These are phyloP conservation scores for Tulasnella sp. DNA, from an alignment of 768 basidiomycete genomes.

Conservation along the genomic window DNA sequence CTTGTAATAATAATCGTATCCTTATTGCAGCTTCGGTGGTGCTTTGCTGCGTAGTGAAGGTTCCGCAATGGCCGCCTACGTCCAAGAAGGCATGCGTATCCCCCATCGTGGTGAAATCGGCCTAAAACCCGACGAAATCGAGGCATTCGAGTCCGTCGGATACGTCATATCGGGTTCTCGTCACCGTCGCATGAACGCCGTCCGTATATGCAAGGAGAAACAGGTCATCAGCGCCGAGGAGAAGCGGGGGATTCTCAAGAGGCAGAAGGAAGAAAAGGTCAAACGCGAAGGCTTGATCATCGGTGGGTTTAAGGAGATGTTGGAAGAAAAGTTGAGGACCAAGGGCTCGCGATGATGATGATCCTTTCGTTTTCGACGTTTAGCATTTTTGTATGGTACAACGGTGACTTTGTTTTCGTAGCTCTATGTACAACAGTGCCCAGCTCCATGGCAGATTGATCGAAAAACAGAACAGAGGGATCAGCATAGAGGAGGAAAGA, in stretches of 20 bases:
- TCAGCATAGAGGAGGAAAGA: background rate
- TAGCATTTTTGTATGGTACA: conserved; percentile 1
- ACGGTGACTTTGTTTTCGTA: background rate
- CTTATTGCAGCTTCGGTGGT: conserved; percentile 59
- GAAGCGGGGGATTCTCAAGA: conserved; percentile 90
- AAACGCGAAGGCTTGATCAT: conserved; percentile 85
- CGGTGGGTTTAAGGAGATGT: conserved; percentile 84
- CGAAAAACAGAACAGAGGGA: background rate
- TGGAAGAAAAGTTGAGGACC: conserved; percentile 67
- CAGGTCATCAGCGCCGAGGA: conserved; percentile 99
- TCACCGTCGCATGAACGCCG: conserved; percentile 97
- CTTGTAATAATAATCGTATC: background rate
- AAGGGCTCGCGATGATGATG: conserved; percentile 20
- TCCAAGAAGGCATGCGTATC: conserved; percentile 83
- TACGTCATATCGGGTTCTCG: conserved; percentile 98
- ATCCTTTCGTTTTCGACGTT: background rate
- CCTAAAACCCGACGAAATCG: conserved; percentile 82
- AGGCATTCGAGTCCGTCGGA: conserved; percentile 78
- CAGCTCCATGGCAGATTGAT: background rate
- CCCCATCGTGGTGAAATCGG: conserved; percentile 99
- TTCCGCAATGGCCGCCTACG: conserved; percentile 95
- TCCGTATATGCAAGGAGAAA: conserved; percentile 98
- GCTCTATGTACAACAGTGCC: conserved; percentile 8
- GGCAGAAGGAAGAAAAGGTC: conserved; percentile 91
- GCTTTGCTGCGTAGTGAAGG: conserved; percentile 92